Evolutionary conservation across 345 rosid genomes (phyloP).

Genomic region (Xanthoceras sorbifolium): DNA sequence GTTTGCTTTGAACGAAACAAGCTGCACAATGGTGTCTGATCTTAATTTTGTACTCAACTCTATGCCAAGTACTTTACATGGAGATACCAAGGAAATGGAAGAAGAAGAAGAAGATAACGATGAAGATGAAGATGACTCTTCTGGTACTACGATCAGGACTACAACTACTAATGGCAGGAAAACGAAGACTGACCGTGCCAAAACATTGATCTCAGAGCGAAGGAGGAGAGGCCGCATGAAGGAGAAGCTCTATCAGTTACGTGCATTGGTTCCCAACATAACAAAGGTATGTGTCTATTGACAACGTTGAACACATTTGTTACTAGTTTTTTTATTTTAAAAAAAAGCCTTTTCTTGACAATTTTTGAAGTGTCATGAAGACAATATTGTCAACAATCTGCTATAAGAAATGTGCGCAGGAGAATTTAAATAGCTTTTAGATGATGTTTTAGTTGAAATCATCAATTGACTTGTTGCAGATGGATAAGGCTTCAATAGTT

Average conservation of each 20-base stretch:
- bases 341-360: constrained; percentile 60
- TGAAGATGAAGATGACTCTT: constrained; percentile 57
- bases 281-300: constrained; percentile 63
- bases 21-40: constrained; percentile 26
- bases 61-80: constrained; percentile 39
- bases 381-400: too few relatives aligned
- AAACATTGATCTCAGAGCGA: constrained; percentile 72
- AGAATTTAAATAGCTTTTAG: too few relatives aligned
- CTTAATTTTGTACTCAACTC: constrained; percentile 33
- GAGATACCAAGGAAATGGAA: constrained; percentile 27
- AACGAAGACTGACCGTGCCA: constrained; percentile 60
- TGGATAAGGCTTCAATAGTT: constrained; percentile 94
- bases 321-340: too few relatives aligned
- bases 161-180: constrained; percentile 35
- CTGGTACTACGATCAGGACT: constrained; percentile 51
- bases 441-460: background rate
- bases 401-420: too few relatives aligned
- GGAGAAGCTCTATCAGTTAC: constrained; percentile 82
- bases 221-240: constrained; percentile 79
- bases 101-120: constrained; percentile 47
- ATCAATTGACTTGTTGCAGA: constrained; percentile 38
- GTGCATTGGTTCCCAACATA: constrained; percentile 89
- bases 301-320: too few relatives aligned
- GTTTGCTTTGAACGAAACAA: constrained; percentile 21
- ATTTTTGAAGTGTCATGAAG: too few relatives aligned